Evolutionary conservation across 306 rosid species (phyloP), one percentile per base, ranked within the genome.

Genomic region (Rosa persica): DNA sequence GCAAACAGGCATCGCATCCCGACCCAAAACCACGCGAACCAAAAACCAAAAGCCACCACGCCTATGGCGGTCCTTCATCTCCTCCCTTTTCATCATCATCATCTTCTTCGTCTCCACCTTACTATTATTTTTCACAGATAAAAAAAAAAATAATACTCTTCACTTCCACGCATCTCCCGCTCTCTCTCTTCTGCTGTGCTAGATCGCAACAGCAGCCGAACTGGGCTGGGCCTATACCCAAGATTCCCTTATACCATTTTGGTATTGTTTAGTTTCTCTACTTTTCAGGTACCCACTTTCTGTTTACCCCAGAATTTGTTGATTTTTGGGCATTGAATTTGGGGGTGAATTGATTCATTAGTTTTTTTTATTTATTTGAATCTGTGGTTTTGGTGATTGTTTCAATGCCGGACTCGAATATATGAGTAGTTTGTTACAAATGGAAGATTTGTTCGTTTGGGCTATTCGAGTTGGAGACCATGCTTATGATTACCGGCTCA

Each of bases 1-100:
- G 94, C 98, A 76, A 79, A 46, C 89, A 80, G 87, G 85, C 88
- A 90, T 85, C 87, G 89, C 90, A 88, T 94, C 69, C 4, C 67
- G 4, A 61, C 38, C 67, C 89, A 77, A 84, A 76, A 38, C 71
- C 79, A 80, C 74, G 57, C 81, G 75, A 72, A 71, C 25, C 43
- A n/a, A 64, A 73, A 16, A 68, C 36, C 65, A 58, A 20, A 51
- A 73, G 84, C 84, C 81, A 79, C 84, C 64, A 46, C 82, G 62
- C 80, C 81, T 78, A 86, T 89, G 92, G 90, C 87, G 90, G 83
- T 88, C 81, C 83, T 86, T 78, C 82, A 49, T 73, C 74, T 52
- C 67, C 89, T 19, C 68, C 87, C 75, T 8, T 38, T 46, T 73
- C 70, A 38, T 17, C 70, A 3, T 66, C 66, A 22, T 43, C 90